Base-by-base conservation (phyloP, 495 filamentous ascomycete genomes). In the Penicillium chermesinum region DNA sequence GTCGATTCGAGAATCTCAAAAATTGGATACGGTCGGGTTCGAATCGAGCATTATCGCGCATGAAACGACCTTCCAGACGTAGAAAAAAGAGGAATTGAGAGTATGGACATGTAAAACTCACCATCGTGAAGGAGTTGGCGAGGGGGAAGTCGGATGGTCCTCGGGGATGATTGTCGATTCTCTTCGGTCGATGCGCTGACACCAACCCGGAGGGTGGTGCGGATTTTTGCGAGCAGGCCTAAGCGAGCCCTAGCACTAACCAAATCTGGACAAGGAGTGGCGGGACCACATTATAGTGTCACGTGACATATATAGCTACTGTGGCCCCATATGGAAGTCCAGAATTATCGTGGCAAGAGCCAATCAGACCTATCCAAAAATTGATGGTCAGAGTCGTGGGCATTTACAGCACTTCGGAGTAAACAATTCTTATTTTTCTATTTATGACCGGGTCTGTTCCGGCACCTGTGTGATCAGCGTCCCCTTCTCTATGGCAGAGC, bases 381-480 rank as follows among this genome's bases (percentile, higher is more conserved):
- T 36, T 7, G 7, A 21, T 3, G 7, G 0, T 34, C 8, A 30
- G 10, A 30, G 25, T 10, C 5, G 4, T 30, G 4, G 25, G 10
- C 5, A 30, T 5, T 10, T 5, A 30, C 25, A 10, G 10, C 25
- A 30, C n/a, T n/a, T n/a, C n/a, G 25, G 10, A 30, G 32, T 37
- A 40, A 7, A 45, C 14, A 30, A 44, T 38, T 44, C 16, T 36
- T 34, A 33, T 17, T 14, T 42, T 22, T 12, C 15, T 27, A 9
- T 48, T 18, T 49, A 40, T 44, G n/a, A 15, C 22, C 62, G 57
- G 61, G 65, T 70, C 71, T 89, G 86, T 65, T 91, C 88, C 5
- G 78, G 72, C 6, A 93, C 84, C 43, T 84, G 78, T 36, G 84
- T 88, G 58, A 80, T 74, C 57, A 91, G 65, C 53, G 72, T 69